Base-by-base conservation (phyloP, 2,329 filamentous ascomycete genomes). In the Pochonia chlamydosporia region DNA sequence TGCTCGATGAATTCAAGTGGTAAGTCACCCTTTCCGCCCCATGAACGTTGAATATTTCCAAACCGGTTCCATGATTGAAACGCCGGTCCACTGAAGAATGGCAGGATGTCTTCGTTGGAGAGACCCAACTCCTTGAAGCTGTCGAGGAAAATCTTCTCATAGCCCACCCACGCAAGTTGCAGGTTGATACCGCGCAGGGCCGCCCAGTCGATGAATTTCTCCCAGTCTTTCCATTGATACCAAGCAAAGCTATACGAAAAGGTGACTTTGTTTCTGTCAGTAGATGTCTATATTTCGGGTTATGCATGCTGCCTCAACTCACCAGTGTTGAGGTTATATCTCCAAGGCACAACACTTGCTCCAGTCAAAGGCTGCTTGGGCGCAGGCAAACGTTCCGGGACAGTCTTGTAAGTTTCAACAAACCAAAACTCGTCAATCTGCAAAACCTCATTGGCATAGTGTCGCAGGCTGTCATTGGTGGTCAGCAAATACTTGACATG, bases 61-160 rank as follows among this genome's bases (percentile, higher is more conserved):
- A 78, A 72, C n/a, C 72, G 68, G 51, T 77, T 76, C 74, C 74
- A 78, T 10, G 73, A 63, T 48, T 74, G 71, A 47, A 76, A 77
- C 0, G 73, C 72, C 1, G 74, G 74, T 0, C 74, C 73, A 42
- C 68, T 73, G 44, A 78, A 62, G 56, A 74, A 78, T 1, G 64
- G 57, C 1, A 61, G 43, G 40, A 76, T 73, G 23, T 77, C 71
- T 4, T 59, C 54, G 31, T 72, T 60, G 0, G 63, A 66, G 31
- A 78, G 62, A 7, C 71, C 70, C 16, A 72, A 59, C 3, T 73
- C 71, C 10, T 58, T 63, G 52, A 76, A 75, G 6, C 72, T 66
- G 7, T 76, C 69, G 4, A 74, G 54, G 9, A 76, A 63, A 43
- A 75, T 70, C 57, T 75, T 75, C 50, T 78, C 74, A 10, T 68